phyloP scores from a whole-genome alignment of 1,284 basidiomycete species.

The Takashimella koratensis region DNA sequence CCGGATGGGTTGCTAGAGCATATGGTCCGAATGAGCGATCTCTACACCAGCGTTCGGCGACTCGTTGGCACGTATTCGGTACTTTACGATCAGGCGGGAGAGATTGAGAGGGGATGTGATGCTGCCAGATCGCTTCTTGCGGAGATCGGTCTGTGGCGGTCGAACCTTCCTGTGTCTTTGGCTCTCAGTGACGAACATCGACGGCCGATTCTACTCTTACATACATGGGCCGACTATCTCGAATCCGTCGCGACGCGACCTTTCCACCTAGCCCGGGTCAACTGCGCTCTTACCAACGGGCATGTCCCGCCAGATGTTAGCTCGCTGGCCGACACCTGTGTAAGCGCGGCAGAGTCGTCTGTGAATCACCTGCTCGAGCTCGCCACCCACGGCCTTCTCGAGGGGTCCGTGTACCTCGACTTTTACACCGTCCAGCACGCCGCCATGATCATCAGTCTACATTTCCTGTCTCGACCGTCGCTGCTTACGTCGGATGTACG shows the following conservation, averaged over 20 bases:
- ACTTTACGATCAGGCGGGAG: conserved; percentile 5
- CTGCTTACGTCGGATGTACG: neutral
- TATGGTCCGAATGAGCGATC: conserved; percentile 9
- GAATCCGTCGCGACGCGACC: conserved; percentile 16
- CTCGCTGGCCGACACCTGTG: conserved; percentile 3
- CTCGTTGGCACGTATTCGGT: conserved; percentile 11
- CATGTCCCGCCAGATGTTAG: neutral
- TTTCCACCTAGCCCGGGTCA: conserved; percentile 15
- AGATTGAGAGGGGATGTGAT: neutral
- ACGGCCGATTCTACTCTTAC: conserved; percentile 10
- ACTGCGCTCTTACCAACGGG: conserved; percentile 4
- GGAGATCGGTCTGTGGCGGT: conserved; percentile 11
- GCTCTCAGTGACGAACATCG: conserved; percentile 4
- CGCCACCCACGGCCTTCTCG: conserved; percentile 5
- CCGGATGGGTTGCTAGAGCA: conserved; percentile 11
- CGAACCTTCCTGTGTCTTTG: conserved; percentile 7
- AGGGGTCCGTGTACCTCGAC: conserved; percentile 16
- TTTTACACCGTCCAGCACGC: conserved; percentile 19
- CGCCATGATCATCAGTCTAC: conserved; percentile 16
- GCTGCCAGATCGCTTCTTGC: conserved; percentile 4
- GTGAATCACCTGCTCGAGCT: conserved; percentile 10
- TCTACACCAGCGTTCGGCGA: conserved; percentile 11
- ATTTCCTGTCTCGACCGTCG: conserved; percentile 14
- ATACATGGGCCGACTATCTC: conserved; percentile 15
- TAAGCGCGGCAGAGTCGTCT: conserved; percentile 10